Base-by-base conservation (phyloP, 2,329 filamentous ascomycete genomes). In the Atkinsonella hypoxylon region DNA sequence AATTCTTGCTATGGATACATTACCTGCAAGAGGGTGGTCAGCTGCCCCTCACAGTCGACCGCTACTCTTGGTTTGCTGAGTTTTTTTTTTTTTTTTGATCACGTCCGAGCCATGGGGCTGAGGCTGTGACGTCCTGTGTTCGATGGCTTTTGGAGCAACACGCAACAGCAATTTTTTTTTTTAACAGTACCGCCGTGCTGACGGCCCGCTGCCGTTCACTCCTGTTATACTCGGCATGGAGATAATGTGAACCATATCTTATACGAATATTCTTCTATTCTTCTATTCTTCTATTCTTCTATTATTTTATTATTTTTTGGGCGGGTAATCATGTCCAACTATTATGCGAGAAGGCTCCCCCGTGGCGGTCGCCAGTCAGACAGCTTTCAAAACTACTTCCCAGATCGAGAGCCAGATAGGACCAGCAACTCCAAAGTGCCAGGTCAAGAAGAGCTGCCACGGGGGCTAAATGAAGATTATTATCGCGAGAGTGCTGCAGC, bases 401-500 rank as follows among this genome's bases (percentile, higher is more conserved):
- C 30, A 12, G 40, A 38, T 22, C 40, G 17, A 34, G 39, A 38
- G 9, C 32, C 30, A 10, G 18, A n/a, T 8, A 34, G 18, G 22
- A 13, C 26, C 13, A 13, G 40, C 40, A 49, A 26, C 11, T 49
- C 40, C n/a, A 50, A 22, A 18, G 49, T 50, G 2, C 38, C 49
- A 11, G 49, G 36, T 9, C 49, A 50, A 26, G 43, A 50, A 31
- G 26, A 47, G 9, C 17, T 42, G 7, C 49, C 49, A 2, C 22
- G 34, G 26, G 49, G 49, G 9, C 32, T 50, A 12, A 50, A 50
- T n/a, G 49, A 50, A 31, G 44, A 45, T 12, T 47, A 50, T 18
- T 50, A 41, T 18, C 49, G 49, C 15, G 44, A 50, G 43, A 50
- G 22, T 26, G 42, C 49, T 31, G 49, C 49, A 20, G 49, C 49